Conservation (phyloP, 768 basidiomycete species). For the Holtermanniella nyarrowii region DNA sequence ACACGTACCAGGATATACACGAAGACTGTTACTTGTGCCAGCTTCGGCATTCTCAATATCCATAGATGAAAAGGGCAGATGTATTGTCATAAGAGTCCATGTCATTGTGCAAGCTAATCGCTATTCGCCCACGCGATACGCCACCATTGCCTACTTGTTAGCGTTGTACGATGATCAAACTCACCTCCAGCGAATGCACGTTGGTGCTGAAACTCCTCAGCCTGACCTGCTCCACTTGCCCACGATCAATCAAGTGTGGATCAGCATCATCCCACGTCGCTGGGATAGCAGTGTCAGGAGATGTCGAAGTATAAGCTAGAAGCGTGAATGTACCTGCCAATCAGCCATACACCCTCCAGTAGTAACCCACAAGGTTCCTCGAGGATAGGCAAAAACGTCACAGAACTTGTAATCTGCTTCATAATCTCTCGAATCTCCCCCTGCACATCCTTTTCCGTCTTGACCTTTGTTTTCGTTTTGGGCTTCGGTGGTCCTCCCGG, state of each 20-base stretch:
- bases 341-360: background rate
- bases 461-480: conserved; percentile 33
- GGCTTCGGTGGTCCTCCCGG: background rate
- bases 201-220: conserved; percentile 94
- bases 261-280: conserved; percentile 96
- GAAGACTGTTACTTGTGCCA: background rate
- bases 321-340: conserved; percentile 76
- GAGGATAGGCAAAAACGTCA: conserved; percentile 90
- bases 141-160: conserved; percentile 78
- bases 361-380: conserved; percentile 53
- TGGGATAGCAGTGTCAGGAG: conserved; percentile 81
- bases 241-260: conserved; percentile 79
- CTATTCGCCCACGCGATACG: conserved; percentile 83
- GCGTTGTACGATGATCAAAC: conserved; percentile 3
- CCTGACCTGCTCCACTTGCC: conserved; percentile 64
- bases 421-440: conserved; percentile 95
- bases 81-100: background rate
- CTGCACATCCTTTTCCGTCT: conserved; percentile 64
- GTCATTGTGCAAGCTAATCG: background rate
- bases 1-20: background rate
- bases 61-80: background rate
- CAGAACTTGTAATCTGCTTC: conserved; percentile 94
- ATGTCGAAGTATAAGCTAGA: conserved; percentile 69
- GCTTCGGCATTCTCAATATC: background rate
- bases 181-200: conserved; percentile 67